phyloP scores from a whole-genome alignment of 2,329 filamentous ascomycete genomes.

The Penicillium sp. region DNA sequence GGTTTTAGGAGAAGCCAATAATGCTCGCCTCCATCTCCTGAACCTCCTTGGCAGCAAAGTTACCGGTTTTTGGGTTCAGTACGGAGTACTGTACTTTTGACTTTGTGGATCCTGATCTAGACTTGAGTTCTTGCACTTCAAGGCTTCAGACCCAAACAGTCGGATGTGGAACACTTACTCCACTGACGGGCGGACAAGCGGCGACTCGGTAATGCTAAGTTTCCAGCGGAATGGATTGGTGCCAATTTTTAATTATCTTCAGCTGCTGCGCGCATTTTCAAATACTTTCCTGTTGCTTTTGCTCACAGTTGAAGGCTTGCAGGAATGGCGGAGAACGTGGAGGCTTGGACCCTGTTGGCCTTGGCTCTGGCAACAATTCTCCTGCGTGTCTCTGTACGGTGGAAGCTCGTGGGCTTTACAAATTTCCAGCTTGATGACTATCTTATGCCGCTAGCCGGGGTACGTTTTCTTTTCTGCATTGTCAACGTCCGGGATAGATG shows the following conservation, averaged over 20 bases:
- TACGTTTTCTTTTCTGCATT: conserved; percentile 5
- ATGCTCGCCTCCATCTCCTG: background rate
- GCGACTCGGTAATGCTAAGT: background rate
- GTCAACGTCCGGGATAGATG: background rate
- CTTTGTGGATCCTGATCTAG: background rate
- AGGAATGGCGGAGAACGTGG: conserved; percentile 26
- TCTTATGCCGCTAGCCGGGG: conserved; percentile 24
- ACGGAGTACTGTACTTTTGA: background rate
- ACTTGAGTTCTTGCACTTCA: background rate
- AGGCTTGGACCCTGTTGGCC: conserved; percentile 52
- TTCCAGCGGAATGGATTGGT: background rate
- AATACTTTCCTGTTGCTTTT: background rate
- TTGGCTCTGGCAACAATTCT: conserved; percentile 16
- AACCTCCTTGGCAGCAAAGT: background rate
- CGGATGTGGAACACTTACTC: background rate
- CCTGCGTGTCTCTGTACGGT: conserved; percentile 19
- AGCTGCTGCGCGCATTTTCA: background rate
- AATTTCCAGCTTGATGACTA: conserved; percentile 25
- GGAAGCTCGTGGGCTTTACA: conserved; percentile 20
- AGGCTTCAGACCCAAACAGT: background rate
- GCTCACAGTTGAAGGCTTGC: background rate
- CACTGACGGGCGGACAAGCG: background rate
- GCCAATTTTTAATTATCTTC: background rate
- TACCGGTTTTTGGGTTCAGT: background rate
- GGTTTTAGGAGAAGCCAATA: background rate